Evolutionary conservation across 1,284 basidiomycete genomes (phyloP).

Genomic region (Takashimella tepidaria): DNA sequence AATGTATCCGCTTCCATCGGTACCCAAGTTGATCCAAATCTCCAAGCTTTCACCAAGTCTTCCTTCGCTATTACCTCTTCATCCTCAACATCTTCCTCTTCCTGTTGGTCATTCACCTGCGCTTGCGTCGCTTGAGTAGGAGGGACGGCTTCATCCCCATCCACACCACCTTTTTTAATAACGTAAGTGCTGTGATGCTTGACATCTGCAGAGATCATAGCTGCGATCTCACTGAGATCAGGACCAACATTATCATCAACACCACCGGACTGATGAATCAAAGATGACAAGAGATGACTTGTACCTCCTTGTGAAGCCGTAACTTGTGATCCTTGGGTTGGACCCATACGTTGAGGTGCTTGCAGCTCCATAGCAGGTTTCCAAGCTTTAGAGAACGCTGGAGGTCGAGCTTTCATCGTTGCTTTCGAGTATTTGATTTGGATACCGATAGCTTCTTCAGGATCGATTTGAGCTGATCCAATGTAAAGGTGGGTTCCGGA

Average conservation of each 20-base stretch:
- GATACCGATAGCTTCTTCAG: slow-evolving; percentile 69
- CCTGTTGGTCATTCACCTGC: slow-evolving; percentile 25
- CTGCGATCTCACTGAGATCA: slow-evolving; percentile 28
- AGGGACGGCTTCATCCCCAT: slow-evolving; percentile 7
- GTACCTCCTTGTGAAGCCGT: slow-evolving; percentile 9
- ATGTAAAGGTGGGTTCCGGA: slow-evolving; percentile 63
- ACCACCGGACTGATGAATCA: slow-evolving; percentile 18
- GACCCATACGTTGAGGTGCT: slow-evolving; percentile 15
- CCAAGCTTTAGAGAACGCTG: slow-evolving; percentile 75
- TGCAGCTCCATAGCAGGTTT: slow-evolving; percentile 45
- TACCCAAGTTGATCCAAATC: slow-evolving; percentile 84
- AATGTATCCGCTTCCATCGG: slow-evolving; percentile 77
- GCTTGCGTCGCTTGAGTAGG: not conserved
- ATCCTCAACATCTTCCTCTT: slow-evolving; percentile 16
- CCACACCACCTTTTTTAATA: slow-evolving; percentile 19
- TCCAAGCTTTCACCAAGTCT: slow-evolving; percentile 63
- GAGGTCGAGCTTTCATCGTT: slow-evolving; percentile 66
- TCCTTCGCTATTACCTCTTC: slow-evolving; percentile 43
- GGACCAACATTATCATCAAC: slow-evolving; percentile 11
- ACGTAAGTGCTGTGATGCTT: slow-evolving; percentile 41
- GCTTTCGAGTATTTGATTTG: slow-evolving; percentile 75
- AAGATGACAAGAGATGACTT: slow-evolving; percentile 24
- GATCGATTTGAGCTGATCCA: slow-evolving; percentile 62
- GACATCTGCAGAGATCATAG: slow-evolving; percentile 43
- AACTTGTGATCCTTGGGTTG: slow-evolving; percentile 3